A percentile compares a stretch with the other conserved stretches of the same genome.
Evolutionary conservation across 305 asterid genomes (phyloP).

Genomic region (Fraxinus sp.): DNA sequence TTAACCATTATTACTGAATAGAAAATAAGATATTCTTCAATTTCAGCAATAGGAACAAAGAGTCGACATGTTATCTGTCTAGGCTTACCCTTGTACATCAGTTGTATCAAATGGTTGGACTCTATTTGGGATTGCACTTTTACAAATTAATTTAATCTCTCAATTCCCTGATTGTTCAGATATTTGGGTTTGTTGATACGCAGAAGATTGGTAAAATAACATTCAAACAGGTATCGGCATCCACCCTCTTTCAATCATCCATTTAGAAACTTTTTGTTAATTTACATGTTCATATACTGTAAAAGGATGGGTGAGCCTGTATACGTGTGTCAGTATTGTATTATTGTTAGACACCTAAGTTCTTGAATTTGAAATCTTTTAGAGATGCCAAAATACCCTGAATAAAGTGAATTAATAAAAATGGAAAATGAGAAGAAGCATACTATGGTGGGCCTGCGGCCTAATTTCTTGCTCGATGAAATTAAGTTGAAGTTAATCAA

Average conservation of each 20-base stretch:
- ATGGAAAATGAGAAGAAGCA: not conserved
- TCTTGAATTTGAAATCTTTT: not conserved
- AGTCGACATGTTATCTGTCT: not conserved
- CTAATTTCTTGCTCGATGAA: not conserved
- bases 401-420: not conserved
- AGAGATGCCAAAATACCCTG: not conserved
- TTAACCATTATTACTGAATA: not conserved
- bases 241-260: not conserved
- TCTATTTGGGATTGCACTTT: not conserved
- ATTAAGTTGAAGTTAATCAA: not conserved
- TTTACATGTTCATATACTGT: not conserved
- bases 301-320: not conserved
- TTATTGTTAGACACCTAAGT: slow-evolving; percentile 1
- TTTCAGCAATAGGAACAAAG: not conserved
- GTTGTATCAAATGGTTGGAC: not conserved
- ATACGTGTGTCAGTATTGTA: not conserved
- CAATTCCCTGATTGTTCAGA: slow-evolving; percentile 50
- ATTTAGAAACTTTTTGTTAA: not conserved
- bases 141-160: not conserved
- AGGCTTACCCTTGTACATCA: not conserved
- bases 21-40: not conserved
- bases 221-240: slow-evolving; percentile 66
- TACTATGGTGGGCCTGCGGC: not conserved
- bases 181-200: slow-evolving; percentile 72
- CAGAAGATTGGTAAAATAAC: slow-evolving; percentile 70